Evolutionary conservation across 176 grass and related monocot genomes (phyloP), one percentile per base, ranked within the genome.

Genomic region (Oryza australiensis): DNA sequence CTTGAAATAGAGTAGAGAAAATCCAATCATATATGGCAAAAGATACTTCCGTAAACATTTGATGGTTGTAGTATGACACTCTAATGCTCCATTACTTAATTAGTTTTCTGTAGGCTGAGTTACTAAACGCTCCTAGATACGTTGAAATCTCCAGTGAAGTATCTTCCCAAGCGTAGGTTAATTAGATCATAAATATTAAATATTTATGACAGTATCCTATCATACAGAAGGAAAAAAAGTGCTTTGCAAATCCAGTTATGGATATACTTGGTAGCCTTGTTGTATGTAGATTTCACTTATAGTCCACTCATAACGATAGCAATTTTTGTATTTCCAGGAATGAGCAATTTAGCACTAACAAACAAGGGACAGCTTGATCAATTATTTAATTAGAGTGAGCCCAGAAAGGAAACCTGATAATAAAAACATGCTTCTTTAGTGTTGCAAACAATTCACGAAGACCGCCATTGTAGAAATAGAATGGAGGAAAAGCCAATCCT

Each of bases 381-480:
- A 64, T 5, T 60, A 83, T 76, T 43, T 63, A 71, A 20, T 77
- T 82, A 20, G 27, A 35, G 33, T 34, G 33, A 53, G 72, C 34
- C 48, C 68, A 26, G 78, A 83, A 66, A 57, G 35, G 51, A 81
- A 88, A 99, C 96, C 96, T 99, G 83, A 93, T 84, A 78, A 99
- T 90, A 71, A 95, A 92, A 85, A 95, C 87, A 26, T 99, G 96
- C 0, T 93, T 87, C 57, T 95, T 99, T 60, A 99, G 74, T 64
- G 90, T 92, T 76, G 77, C 69, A 45, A 99, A 90, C 80, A 99
- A 87, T 77, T 99, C 96, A 84, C 93, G 91, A 78, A 94, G 73
- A 74, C 96, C 96, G 8, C 96, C 91, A 78, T 80, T 95, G 74
- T 99, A 99, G 89, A 99, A 99, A 84, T 99, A 94, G 85, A 99